Percentiles rank a stretch among this genome's conserved stretches.
Conservation (phyloP, 2,329 filamentous ascomycete genomes). For the Mariannaea sp. region DNA sequence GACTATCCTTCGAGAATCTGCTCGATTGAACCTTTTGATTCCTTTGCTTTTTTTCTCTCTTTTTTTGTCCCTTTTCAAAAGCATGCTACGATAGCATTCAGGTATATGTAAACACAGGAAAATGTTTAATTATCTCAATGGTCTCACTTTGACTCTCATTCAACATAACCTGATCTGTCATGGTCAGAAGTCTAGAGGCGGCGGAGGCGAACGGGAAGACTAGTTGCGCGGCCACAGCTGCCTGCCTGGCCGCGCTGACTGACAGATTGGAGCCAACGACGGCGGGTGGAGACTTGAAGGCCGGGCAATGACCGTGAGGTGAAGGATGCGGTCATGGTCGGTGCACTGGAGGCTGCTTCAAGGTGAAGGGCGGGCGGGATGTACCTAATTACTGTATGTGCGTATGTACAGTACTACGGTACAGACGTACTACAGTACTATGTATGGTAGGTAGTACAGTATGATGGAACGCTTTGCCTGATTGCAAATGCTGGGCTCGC, state of each 20-base stretch:
- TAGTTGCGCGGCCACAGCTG: slow-evolving; percentile 33
- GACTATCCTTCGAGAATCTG: not conserved
- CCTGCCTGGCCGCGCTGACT: slow-evolving; percentile 22
- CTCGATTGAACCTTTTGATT: not conserved
- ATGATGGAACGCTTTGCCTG: not conserved
- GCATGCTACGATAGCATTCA: no score
- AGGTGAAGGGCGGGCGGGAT: not conserved
- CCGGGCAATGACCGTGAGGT: slow-evolving; percentile 3
- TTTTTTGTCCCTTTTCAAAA: not conserved
- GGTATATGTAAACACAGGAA: no score
- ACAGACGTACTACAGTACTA: no score
- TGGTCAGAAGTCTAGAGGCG: no score
- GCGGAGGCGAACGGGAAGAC: no score
- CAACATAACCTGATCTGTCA: slow-evolving; percentile 3
- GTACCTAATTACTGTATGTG: no score
- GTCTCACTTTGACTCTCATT: not conserved
- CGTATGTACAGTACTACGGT: no score
- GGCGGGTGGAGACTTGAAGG: slow-evolving; percentile 3
- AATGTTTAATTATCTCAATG: no score
- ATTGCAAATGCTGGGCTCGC: not conserved
- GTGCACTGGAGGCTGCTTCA: not conserved
- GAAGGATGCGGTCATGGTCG: slow-evolving; percentile 4
- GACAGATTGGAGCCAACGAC: no score
- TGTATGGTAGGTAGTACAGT: no score
- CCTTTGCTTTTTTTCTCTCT: no score